These are phyloP conservation scores for Microstegium vimineum DNA, from an alignment of 176 grass and related monocot species.

Conservation along the genomic window DNA sequence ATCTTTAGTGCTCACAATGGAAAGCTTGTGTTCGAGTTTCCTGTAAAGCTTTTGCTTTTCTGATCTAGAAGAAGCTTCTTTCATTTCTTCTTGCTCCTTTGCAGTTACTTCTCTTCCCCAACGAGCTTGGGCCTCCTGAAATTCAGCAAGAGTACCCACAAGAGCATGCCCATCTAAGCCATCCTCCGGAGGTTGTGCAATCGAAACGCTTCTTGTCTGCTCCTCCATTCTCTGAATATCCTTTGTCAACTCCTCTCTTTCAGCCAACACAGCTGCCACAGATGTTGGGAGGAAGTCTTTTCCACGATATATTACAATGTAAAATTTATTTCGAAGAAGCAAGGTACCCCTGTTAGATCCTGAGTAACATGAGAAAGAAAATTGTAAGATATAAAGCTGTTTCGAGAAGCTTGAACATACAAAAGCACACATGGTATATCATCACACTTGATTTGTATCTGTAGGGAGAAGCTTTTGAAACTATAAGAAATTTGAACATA, in stretches of 20 bases:
- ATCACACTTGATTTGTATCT: not conserved
- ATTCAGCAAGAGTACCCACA: constrained; percentile 88
- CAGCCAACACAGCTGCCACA: constrained; percentile 61
- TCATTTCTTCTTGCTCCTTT: constrained; percentile 78
- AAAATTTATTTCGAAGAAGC: constrained; percentile 93
- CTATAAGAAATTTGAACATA: not conserved
- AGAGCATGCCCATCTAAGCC: constrained; percentile 62
- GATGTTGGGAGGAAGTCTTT: constrained; percentile 88
- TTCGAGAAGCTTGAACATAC: constrained; percentile 10
- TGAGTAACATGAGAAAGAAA: constrained; percentile 32
- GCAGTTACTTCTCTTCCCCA: constrained; percentile 86
- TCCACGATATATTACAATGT: constrained; percentile 93
- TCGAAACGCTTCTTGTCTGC: constrained; percentile 42
- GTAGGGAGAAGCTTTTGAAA: not conserved
- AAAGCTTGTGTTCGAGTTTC: constrained; percentile 84
- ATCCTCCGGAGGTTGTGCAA: constrained; percentile 31
- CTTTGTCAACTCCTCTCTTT: constrained; percentile 83
- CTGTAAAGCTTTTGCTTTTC: constrained; percentile 70
- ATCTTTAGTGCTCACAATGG: constrained; percentile 76
- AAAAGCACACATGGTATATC: constrained; percentile 2
- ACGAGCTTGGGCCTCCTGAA: constrained; percentile 79
- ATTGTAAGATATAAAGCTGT: not conserved
- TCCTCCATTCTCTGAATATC: constrained; percentile 84
- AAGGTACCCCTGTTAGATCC: constrained; percentile 86
- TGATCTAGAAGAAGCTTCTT: constrained; percentile 74